A percentile compares a stretch with the other conserved stretches of the same genome.
These are phyloP conservation scores for Carex parvula DNA, from an alignment of 176 grass and related monocot genomes.

Conservation along the genomic window DNA sequence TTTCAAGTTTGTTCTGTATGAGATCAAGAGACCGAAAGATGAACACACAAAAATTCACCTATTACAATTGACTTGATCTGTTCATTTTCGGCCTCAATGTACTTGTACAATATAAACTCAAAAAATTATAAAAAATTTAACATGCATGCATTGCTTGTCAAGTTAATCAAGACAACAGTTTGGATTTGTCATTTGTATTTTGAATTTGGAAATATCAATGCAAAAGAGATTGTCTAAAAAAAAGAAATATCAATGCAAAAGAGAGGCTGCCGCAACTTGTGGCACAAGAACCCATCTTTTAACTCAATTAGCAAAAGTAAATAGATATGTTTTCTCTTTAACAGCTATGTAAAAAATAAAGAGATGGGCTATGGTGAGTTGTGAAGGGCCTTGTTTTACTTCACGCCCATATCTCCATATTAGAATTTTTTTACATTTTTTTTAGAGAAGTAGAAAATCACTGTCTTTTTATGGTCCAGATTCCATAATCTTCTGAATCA, in stretches of 20 bases:
- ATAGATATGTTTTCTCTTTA: background rate
- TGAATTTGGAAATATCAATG: background rate
- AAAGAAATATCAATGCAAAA: background rate
- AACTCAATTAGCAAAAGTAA: background rate
- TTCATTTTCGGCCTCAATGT: background rate
- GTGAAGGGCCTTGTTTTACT: too few species aligned
- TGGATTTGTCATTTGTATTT: slow-evolving; percentile 7
- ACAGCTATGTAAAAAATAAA: background rate
- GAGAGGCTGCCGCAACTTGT: background rate
- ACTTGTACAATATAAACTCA: background rate
- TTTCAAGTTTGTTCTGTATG: background rate
- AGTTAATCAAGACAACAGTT: background rate
- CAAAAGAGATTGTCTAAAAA: background rate
- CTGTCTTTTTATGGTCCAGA: too few species aligned
- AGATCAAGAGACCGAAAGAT: background rate
- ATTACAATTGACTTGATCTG: background rate
- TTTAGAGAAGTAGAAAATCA: too few species aligned
- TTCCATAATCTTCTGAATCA: too few species aligned
- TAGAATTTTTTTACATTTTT: too few species aligned
- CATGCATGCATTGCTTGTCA: background rate
- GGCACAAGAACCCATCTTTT: background rate
- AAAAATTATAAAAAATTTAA: background rate
- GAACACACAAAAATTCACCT: background rate
- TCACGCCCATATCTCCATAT: too few species aligned
- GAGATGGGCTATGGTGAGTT: too few species aligned